Conservation (phyloP, 2,329 filamentous ascomycete genomes). For the Trichoderma breve region DNA sequence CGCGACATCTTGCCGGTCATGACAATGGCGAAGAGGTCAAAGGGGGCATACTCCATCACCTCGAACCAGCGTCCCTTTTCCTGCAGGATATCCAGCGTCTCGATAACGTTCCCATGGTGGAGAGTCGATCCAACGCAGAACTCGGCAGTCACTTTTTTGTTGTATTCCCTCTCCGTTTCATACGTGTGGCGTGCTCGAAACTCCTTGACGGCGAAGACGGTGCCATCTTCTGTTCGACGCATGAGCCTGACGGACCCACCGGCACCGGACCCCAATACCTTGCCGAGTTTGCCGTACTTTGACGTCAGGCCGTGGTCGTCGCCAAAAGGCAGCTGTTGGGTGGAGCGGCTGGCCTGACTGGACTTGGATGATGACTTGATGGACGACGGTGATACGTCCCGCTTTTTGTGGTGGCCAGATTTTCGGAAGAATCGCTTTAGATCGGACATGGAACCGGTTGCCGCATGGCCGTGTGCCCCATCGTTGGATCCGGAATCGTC, state of each 20-base stretch:
- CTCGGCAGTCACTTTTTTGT: slow-evolving; percentile 96
- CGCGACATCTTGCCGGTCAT: slow-evolving; percentile 98
- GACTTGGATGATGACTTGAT: slow-evolving; percentile 47
- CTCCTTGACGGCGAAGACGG: slow-evolving; percentile 96
- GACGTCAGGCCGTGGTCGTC: slow-evolving; percentile 88
- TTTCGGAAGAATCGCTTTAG: slow-evolving; percentile 96
- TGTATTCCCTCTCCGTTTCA: slow-evolving; percentile 92
- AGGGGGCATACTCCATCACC: slow-evolving; percentile 98
- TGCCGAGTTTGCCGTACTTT: slow-evolving; percentile 95
- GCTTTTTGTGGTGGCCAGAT: slow-evolving; percentile 70
- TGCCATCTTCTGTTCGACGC: slow-evolving; percentile 88
- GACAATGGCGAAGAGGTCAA: slow-evolving; percentile 92
- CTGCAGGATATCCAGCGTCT: slow-evolving; percentile 93
- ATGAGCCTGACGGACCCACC: slow-evolving; percentile 92
- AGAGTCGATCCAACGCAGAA: slow-evolving; percentile 97
- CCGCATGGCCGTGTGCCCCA: slow-evolving; percentile 26
- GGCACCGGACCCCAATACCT: slow-evolving; percentile 87
- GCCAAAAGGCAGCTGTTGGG: slow-evolving; percentile 77
- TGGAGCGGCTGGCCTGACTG: slow-evolving; percentile 36
- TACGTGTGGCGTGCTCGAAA: slow-evolving; percentile 90
- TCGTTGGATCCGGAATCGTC: slow-evolving; percentile 18
- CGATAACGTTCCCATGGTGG: slow-evolving; percentile 97
- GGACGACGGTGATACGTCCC: slow-evolving; percentile 61
- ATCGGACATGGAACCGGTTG: slow-evolving; percentile 84
- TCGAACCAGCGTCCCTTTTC: slow-evolving; percentile 96